phyloP scores from a whole-genome alignment of 2,329 filamentous ascomycete species.

The Aquanectria penicillioides region DNA sequence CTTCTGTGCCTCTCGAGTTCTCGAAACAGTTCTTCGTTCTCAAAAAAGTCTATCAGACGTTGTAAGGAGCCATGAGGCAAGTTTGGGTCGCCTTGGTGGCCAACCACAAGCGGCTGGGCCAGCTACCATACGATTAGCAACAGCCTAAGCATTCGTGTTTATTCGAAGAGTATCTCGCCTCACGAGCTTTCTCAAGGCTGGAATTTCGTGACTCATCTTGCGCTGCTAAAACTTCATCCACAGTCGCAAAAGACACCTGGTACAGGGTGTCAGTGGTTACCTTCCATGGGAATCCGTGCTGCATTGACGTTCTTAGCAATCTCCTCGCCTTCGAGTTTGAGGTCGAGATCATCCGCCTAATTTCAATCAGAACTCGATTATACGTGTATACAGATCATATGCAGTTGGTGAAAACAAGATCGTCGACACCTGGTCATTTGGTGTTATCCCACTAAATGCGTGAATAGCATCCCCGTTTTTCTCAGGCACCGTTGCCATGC shows the following conservation, averaged over 20 bases:
- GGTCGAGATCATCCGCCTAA: neutral
- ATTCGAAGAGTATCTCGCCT: neutral
- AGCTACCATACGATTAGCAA: neutral
- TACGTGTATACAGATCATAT: no score
- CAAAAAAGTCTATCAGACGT: constrained; percentile 25
- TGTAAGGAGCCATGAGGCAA: constrained; percentile 31
- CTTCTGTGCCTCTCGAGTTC: constrained; percentile 51
- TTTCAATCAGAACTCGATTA: no score
- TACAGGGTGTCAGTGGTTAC: neutral
- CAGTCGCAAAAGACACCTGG: neutral
- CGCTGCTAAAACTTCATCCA: neutral
- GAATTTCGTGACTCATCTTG: neutral
- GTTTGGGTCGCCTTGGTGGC: constrained; percentile 34
- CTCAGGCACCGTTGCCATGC: neutral
- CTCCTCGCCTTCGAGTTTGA: neutral
- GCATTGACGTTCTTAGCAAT: neutral
- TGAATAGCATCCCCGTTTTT: neutral
- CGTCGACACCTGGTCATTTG: neutral
- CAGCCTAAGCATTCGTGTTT: neutral
- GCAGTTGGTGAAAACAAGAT: no score
- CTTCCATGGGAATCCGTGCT: no score
- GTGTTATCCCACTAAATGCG: neutral
- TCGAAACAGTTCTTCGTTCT: constrained; percentile 42
- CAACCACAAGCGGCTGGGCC: neutral
- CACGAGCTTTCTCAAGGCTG: neutral